Conservation (phyloP, 208 protist genomes). For the Acanthamoeba lenticulata region DNA sequence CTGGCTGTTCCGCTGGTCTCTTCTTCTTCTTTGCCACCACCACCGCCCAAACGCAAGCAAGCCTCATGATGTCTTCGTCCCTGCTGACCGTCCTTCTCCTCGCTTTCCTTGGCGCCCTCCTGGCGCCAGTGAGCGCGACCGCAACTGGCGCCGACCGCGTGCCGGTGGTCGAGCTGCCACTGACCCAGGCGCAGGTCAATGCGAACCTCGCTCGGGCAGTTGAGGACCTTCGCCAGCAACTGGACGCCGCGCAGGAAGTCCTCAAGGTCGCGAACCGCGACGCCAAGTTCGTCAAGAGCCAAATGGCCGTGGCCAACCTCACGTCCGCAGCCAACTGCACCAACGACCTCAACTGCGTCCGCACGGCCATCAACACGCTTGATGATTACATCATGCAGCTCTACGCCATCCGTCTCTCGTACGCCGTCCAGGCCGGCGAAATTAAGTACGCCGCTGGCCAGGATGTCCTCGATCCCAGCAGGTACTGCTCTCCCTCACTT, state of each 20-base stretch:
- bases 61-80: no score
- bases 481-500: no score
- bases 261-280: no score
- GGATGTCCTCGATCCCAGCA: neutral
- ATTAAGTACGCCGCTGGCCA: neutral
- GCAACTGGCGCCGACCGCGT: neutral
- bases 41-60: no score
- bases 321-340: neutral
- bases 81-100: neutral
- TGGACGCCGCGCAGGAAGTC: no score
- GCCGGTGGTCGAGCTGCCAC: neutral
- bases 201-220: neutral
- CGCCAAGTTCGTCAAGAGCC: no score
- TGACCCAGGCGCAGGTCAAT: neutral
- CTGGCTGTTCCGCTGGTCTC: no score
- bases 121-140: neutral
- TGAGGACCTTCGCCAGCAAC: neutral
- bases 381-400: neutral
- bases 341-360: neutral
- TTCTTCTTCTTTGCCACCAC: no score
- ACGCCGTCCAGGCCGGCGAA: neutral
- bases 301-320: no score
- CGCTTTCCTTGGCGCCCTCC: neutral
- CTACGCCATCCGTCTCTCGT: neutral
- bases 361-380: neutral